A percentile compares a stretch with the other conserved stretches of the same genome.
Evolutionary conservation across 129 eudicot species (phyloP).

Genomic region (Oenanthe sinensis): DNA sequence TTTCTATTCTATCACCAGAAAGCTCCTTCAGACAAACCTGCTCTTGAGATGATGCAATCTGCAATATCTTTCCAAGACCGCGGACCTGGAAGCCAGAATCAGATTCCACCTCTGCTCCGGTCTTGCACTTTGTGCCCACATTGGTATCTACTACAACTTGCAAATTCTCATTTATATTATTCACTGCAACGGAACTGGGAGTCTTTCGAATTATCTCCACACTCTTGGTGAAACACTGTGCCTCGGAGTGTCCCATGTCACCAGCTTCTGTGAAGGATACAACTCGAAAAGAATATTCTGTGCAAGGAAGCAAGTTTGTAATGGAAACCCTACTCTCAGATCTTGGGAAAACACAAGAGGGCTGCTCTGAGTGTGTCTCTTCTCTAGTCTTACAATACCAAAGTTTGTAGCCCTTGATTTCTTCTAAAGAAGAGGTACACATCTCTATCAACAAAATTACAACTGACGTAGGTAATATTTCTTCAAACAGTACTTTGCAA

Average conservation of each 20-base stretch:
- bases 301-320: slow-evolving; percentile 78
- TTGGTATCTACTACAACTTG: slow-evolving; percentile 46
- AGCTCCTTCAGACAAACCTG: slow-evolving; percentile 37
- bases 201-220: slow-evolving; percentile 52
- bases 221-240: slow-evolving; percentile 76
- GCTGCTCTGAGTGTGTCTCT: slow-evolving; percentile 55
- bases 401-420: slow-evolving; percentile 67
- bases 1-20: slow-evolving; percentile 24
- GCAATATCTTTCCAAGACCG: slow-evolving; percentile 76
- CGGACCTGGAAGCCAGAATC: slow-evolving; percentile 78
- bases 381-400: slow-evolving; percentile 73
- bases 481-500: slow-evolving; percentile 80
- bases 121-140: slow-evolving; percentile 21
- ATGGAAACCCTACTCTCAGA: slow-evolving; percentile 63
- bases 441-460: slow-evolving; percentile 62
- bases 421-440: slow-evolving; percentile 35
- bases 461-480: slow-evolving; percentile 64
- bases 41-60: slow-evolving; percentile 68
- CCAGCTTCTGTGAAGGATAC: slow-evolving; percentile 68
- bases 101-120: slow-evolving; percentile 35
- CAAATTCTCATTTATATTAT: slow-evolving; percentile 19
- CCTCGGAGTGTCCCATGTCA: slow-evolving; percentile 87
- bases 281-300: slow-evolving; percentile 67
- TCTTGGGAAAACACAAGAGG: slow-evolving; percentile 48
- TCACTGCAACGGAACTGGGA: slow-evolving; percentile 15